Evolutionary conservation across 1,284 basidiomycete genomes (phyloP).

Genomic region (Puccinia brachypodii): DNA sequence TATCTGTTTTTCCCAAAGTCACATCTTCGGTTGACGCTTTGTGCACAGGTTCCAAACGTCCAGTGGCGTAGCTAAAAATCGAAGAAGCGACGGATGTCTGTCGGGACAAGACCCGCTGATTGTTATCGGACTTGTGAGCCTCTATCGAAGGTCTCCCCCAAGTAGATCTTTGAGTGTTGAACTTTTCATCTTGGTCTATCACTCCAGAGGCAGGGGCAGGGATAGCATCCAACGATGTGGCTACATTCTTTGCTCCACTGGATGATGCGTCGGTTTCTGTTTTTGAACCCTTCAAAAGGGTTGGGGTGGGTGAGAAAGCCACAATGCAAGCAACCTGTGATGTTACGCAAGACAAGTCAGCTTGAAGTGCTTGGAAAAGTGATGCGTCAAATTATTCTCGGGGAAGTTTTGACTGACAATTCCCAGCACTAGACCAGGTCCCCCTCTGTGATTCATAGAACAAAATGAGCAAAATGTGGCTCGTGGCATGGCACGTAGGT

Average conservation of each 20-base stretch:
- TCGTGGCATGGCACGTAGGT: not conserved
- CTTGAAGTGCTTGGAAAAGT: not conserved
- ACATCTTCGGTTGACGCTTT: not conserved
- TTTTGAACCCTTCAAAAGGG: not conserved
- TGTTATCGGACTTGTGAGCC: not conserved
- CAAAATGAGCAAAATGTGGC: not conserved
- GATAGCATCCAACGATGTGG: not conserved
- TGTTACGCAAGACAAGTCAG: not conserved
- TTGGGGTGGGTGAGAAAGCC: not conserved
- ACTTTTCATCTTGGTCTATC: not conserved
- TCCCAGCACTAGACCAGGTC: constrained; percentile 9
- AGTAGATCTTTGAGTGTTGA: not conserved
- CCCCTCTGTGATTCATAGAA: not conserved
- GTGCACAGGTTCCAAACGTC: not conserved
- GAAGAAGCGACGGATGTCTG: not conserved
- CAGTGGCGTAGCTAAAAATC: not conserved
- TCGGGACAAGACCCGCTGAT: not conserved
- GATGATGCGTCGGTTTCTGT: not conserved
- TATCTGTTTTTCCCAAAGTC: not conserved
- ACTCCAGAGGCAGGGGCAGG: not conserved
- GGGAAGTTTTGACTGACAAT: not conserved
- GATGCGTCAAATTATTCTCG: not conserved
- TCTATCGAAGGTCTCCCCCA: not conserved
- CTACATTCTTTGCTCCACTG: not conserved
- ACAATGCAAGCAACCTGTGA: constrained; percentile 17